Percentiles rank a stretch among this genome's conserved stretches.
These are phyloP conservation scores for Solanum sparsipilum DNA, from an alignment of 257 asterid genomes.

Conservation along the genomic window DNA sequence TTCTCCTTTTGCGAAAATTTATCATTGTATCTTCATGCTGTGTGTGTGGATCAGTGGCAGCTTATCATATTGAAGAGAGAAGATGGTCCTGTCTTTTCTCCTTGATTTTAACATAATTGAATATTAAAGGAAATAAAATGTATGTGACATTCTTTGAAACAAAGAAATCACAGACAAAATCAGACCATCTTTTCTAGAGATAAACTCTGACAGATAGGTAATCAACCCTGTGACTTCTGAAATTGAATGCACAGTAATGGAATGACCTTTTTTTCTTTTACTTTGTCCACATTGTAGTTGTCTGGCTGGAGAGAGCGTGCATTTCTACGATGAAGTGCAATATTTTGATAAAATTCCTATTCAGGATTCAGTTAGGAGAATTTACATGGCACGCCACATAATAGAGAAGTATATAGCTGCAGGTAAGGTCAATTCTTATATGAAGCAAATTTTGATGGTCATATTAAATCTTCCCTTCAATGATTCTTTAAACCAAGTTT, in stretches of 20 bases:
- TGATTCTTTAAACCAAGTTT: neutral
- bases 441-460: neutral
- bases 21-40: neutral
- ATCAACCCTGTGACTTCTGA: neutral
- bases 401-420: slow-evolving; percentile 57
- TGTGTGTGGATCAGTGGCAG: neutral
- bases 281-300: slow-evolving; percentile 29
- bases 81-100: neutral
- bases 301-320: slow-evolving; percentile 87
- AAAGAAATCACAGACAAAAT: neutral
- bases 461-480: neutral
- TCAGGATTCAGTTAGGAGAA: slow-evolving; percentile 58
- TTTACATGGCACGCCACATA: slow-evolving; percentile 86
- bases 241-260: neutral
- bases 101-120: neutral
- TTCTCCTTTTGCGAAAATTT: neutral
- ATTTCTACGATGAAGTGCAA: slow-evolving; percentile 72
- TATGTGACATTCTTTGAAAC: neutral
- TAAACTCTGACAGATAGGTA: neutral
- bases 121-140: neutral
- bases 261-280: neutral
- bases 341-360: slow-evolving; percentile 58
- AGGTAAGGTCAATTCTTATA: slow-evolving; percentile 23
- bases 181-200: neutral
- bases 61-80: neutral